Base-by-base conservation (phyloP, 164 flowering plant species). In the Stephania japonica region DNA sequence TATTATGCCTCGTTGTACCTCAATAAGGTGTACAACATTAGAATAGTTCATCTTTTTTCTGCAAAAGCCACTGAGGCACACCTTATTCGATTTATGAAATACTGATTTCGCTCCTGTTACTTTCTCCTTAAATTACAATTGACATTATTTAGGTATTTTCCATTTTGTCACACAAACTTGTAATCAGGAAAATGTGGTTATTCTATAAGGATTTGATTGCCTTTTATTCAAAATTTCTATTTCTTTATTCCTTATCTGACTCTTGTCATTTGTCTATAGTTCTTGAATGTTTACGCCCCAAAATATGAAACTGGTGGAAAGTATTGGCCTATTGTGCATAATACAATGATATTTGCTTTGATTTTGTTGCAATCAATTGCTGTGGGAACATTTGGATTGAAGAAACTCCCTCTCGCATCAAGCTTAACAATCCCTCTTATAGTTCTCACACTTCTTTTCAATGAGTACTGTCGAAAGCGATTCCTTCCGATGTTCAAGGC, bases 321-420 rank as follows among this genome's bases (percentile, higher is more conserved):
- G 81, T 91, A 85, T 72, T 95, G 99, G 99, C 98, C 99, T 16
- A 85, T 85, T 27, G 93, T 91, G 77, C 98, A 95, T 74, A 81
- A 84, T 61, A 83, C 90, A 62, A 90, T 84, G 23, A 86, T 95
- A 53, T 90, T 89, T 83, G 88, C 96, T 53, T 79, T 95, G 85
- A 66, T 95, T 42, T 76, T 95, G 80, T 89, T 90, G 93, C 98
- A 95, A 67, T 72, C 82, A 27, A 89, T 95, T 74, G 99, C 97
- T 6, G 77, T 95, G 71, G 99, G 99, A 47, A 83, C 90, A 75
- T 95, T 95, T 82, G 92, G 88, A 44, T 85, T 93, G 72, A 95
- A 95, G 87, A 81, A 88, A 81, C 84, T 90, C 68, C 91, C 97
- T 25, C 72, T 93, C 38, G 99, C 98, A 68, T 87, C 99, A 19